phyloP scores from a whole-genome alignment of 2,329 filamentous ascomycete species.

The Seiridium cupressi region DNA sequence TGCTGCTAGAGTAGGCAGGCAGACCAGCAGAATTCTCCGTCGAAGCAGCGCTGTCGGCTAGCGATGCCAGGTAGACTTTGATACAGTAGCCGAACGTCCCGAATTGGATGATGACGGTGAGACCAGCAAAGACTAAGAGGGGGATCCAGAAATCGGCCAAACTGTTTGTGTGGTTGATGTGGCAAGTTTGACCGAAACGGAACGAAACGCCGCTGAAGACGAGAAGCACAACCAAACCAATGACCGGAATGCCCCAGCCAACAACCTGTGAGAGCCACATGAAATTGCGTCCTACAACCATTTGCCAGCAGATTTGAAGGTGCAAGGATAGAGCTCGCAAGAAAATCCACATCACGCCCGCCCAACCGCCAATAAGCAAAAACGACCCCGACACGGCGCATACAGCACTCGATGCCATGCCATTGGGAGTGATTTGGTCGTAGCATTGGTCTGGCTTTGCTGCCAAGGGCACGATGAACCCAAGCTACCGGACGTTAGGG shows the following conservation, averaged over 20 bases:
- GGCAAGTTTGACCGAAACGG: constrained; percentile 86
- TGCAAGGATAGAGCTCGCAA: constrained; percentile 88
- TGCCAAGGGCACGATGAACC: constrained; percentile 85
- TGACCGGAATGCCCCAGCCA: constrained; percentile 80
- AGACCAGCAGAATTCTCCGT: constrained; percentile 71
- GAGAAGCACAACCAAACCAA: constrained; percentile 74
- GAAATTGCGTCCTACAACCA: constrained; percentile 82
- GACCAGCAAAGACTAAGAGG: constrained; percentile 62
- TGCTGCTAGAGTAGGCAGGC: constrained; percentile 73
- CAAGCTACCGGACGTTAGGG: constrained; percentile 54
- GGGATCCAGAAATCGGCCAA: constrained; percentile 89
- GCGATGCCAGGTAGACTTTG: constrained; percentile 86
- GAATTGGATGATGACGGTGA: constrained; percentile 66
- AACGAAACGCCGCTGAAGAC: constrained; percentile 90
- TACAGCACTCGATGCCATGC: constrained; percentile 77
- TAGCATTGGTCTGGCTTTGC: constrained; percentile 78
- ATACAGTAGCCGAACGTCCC: constrained; percentile 81
- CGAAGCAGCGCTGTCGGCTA: constrained; percentile 69
- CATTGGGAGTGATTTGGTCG: constrained; percentile 87
- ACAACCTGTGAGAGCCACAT: constrained; percentile 79
- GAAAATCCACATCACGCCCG: constrained; percentile 86
- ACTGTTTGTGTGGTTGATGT: constrained; percentile 88
- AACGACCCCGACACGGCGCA: constrained; percentile 89
- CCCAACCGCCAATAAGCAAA: constrained; percentile 81
- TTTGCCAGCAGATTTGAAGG: constrained; percentile 97